Conservation (phyloP, 2,329 filamentous ascomycete species). For the Sporothrix humicola region DNA sequence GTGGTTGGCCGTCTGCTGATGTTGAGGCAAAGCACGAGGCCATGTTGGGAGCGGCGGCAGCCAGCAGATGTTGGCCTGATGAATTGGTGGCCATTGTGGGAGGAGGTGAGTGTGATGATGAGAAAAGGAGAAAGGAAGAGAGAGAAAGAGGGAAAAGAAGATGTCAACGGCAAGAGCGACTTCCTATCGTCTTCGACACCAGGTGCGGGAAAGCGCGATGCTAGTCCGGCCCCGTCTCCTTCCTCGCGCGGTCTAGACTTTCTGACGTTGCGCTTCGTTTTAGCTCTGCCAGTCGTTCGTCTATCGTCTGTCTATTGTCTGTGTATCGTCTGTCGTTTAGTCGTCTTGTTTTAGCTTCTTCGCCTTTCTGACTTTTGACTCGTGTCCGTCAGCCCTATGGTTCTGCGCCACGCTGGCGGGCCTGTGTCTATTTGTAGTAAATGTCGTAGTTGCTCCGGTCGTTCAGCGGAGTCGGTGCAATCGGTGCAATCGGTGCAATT, state of each 20-base stretch:
- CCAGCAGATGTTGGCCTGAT: conserved; percentile 12
- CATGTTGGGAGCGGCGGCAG: background rate
- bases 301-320: too few relatives aligned
- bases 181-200: background rate
- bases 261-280: background rate
- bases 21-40: background rate
- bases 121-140: background rate
- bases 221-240: conserved; percentile 42
- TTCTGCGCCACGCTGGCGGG: too few relatives aligned
- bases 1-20: background rate
- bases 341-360: background rate
- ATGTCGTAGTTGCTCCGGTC: too few relatives aligned
- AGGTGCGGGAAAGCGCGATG: conserved; percentile 10
- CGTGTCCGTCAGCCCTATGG: too few relatives aligned
- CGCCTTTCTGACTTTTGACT: too few relatives aligned
- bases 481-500: too few relatives aligned
- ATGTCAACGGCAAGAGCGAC: background rate
- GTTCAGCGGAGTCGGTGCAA: background rate
- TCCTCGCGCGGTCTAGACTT: background rate
- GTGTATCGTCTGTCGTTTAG: background rate
- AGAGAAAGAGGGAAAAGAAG: background rate
- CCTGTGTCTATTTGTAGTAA: too few relatives aligned
- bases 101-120: too few relatives aligned
- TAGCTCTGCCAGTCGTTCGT: background rate
- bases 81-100: conserved; percentile 4